A percentile compares a stretch with the other conserved stretches of the same genome.
phyloP scores from a whole-genome alignment of 2,329 filamentous ascomycete genomes.

The Fusarium lyarnte region DNA sequence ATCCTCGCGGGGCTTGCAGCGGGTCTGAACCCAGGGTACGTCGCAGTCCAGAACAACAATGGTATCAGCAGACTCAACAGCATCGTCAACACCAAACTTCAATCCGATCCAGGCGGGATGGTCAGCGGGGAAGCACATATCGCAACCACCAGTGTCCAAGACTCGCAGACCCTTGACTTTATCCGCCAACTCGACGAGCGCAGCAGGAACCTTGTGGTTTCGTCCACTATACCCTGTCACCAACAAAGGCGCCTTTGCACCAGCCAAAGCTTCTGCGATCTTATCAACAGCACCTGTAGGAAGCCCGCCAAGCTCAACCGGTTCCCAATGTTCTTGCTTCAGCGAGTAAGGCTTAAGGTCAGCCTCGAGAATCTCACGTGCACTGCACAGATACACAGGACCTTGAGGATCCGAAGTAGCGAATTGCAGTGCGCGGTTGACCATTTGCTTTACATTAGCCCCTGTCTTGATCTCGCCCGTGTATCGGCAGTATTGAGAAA shows the following conservation, averaged over 20 bases:
- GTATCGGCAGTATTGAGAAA: conserved; percentile 88
- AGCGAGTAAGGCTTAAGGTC: conserved; percentile 79
- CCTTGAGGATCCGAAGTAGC: conserved; percentile 80
- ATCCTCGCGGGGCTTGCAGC: conserved; percentile 63
- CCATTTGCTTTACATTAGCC: conserved; percentile 87
- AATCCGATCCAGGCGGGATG: conserved; percentile 76
- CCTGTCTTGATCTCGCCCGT: conserved; percentile 84
- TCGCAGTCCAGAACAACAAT: conserved; percentile 90
- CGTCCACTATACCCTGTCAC: conserved; percentile 78
- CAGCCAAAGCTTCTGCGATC: conserved; percentile 71
- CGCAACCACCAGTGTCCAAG: conserved; percentile 79
- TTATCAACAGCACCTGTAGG: conserved; percentile 61
- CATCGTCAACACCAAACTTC: conserved; percentile 77
- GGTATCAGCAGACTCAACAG: conserved; percentile 80
- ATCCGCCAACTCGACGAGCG: conserved; percentile 74
- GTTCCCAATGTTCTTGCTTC: conserved; percentile 74
- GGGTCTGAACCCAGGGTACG: conserved; percentile 92
- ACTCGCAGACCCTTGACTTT: conserved; percentile 75
- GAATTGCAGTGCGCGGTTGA: conserved; percentile 85
- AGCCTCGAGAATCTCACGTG: conserved; percentile 85
- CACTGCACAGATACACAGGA: conserved; percentile 81
- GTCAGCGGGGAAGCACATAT: conserved; percentile 82
- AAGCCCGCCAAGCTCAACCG: conserved; percentile 72
- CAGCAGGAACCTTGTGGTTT: conserved; percentile 69
- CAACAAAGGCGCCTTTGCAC: conserved; percentile 72